These are phyloP conservation scores for Talaromyces trachyspermus DNA, from an alignment of 495 filamentous ascomycete species.

Conservation along the genomic window DNA sequence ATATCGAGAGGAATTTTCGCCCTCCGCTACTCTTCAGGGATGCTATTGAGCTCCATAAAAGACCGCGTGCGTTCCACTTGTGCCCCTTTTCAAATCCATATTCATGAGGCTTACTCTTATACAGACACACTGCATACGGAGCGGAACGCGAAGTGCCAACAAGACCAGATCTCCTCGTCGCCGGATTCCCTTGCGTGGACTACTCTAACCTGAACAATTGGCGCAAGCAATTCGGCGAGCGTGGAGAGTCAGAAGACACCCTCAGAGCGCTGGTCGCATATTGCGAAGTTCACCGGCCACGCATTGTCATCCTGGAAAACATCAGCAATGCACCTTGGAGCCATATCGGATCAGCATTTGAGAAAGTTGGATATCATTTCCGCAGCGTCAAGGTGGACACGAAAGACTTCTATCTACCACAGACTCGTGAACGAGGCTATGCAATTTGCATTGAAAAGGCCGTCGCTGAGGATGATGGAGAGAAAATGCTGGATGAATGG, in stretches of 20 bases:
- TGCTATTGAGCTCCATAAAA: slow-evolving; percentile 51
- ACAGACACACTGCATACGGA: slow-evolving; percentile 67
- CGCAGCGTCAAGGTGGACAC: slow-evolving; percentile 47
- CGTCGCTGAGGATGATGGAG: slow-evolving; percentile 17
- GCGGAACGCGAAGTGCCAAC: slow-evolving; percentile 48
- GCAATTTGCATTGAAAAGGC: slow-evolving; percentile 53
- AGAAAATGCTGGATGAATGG: slow-evolving; percentile 24
- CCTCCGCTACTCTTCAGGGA: slow-evolving; percentile 61
- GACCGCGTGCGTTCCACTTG: slow-evolving; percentile 60
- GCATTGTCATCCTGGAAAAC: slow-evolving; percentile 69
- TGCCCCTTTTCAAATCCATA: slow-evolving; percentile 8
- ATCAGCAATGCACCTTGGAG: slow-evolving; percentile 58
- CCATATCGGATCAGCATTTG: slow-evolving; percentile 42
- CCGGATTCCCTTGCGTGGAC: slow-evolving; percentile 75
- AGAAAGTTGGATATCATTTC: slow-evolving; percentile 48
- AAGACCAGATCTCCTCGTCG: slow-evolving; percentile 60
- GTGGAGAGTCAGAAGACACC: slow-evolving; percentile 64
- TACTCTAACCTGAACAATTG: slow-evolving; percentile 42
- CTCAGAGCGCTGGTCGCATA: slow-evolving; percentile 59
- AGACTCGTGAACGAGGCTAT: slow-evolving; percentile 68
- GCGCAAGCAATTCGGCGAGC: slow-evolving; percentile 32
- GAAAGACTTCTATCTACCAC: slow-evolving; percentile 72
- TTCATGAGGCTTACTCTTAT: slow-evolving; percentile 16
- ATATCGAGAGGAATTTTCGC: slow-evolving; percentile 69
- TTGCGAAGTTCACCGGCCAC: slow-evolving; percentile 46